Conservation (phyloP, 2,329 filamentous ascomycete species). For the Lecanoromycetidae sp. region DNA sequence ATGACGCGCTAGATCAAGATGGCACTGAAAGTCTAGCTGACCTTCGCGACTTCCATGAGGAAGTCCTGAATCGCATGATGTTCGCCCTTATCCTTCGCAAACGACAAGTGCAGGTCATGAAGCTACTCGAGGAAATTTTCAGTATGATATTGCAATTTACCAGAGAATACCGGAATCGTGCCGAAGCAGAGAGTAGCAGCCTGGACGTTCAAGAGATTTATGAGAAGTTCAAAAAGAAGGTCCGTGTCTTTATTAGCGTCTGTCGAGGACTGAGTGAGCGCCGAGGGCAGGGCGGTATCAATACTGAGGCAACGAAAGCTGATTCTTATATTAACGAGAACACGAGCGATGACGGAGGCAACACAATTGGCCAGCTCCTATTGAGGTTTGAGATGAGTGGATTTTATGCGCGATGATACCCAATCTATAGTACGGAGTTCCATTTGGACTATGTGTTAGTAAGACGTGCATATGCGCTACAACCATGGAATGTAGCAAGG, state of each 20-base stretch:
- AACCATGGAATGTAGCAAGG: too few species aligned
- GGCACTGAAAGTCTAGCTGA: slow-evolving; percentile 49
- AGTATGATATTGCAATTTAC: slow-evolving; percentile 59
- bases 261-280: slow-evolving; percentile 57
- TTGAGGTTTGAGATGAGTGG: slow-evolving; percentile 38
- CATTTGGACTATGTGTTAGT: too few species aligned
- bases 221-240: slow-evolving; percentile 54
- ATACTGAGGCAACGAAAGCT: slow-evolving; percentile 22
- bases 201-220: slow-evolving; percentile 46
- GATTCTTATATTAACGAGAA: slow-evolving; percentile 20
- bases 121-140: slow-evolving; percentile 67
- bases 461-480: too few species aligned
- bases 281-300: slow-evolving; percentile 34
- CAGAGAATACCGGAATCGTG: slow-evolving; percentile 24
- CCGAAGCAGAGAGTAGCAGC: slow-evolving; percentile 27
- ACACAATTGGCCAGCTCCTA: slow-evolving; percentile 56
- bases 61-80: slow-evolving; percentile 63
- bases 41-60: slow-evolving; percentile 58
- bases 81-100: slow-evolving; percentile 61
- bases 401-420: slow-evolving; percentile 12
- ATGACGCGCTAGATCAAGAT: slow-evolving; percentile 46
- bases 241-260: slow-evolving; percentile 61
- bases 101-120: slow-evolving; percentile 59
- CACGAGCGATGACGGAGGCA: slow-evolving; percentile 34
- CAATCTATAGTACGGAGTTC: not conserved